Conservation (phyloP, 1,139 yeast genomes). For the Geotrichum australiense region DNA sequence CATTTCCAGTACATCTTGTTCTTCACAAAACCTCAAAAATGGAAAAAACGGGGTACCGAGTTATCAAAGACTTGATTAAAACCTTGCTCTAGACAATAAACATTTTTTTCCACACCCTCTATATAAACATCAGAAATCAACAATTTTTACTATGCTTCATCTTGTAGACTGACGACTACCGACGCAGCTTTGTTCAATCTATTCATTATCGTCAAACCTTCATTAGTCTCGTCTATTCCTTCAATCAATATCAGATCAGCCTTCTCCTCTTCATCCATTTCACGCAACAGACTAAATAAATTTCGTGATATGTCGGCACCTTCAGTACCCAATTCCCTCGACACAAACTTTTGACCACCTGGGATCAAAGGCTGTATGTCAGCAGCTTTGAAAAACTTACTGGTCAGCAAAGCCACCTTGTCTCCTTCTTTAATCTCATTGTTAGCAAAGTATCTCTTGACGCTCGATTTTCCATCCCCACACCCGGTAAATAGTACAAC, state of each 20-base stretch:
- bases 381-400: constrained; percentile 21
- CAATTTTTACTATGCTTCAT: not conserved
- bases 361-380: constrained; percentile 13
- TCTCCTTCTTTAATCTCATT: constrained; percentile 17
- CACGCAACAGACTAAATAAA: constrained; percentile 63
- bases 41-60: too few relatives aligned
- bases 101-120: too few relatives aligned
- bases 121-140: too few relatives aligned
- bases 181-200: constrained; percentile 80
- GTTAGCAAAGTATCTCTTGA: constrained; percentile 19
- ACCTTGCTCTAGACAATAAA: too few relatives aligned
- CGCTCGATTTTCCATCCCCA: constrained; percentile 37
- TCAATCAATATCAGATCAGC: constrained; percentile 67
- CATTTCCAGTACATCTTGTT: too few relatives aligned
- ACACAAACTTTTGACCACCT: not conserved
- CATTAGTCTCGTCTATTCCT: constrained; percentile 60
- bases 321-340: constrained; percentile 42
- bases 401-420: constrained; percentile 46
- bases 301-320: constrained; percentile 66
- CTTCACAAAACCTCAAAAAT: too few relatives aligned
- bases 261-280: constrained; percentile 53
- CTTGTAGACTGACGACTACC: constrained; percentile 29
- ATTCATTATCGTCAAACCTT: constrained; percentile 94
- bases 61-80: too few relatives aligned
- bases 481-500: constrained; percentile 62